A percentile compares a stretch with the other conserved stretches of the same genome.
Conservation (phyloP, 2,329 filamentous ascomycete genomes). For the Penicillium thymicola region DNA sequence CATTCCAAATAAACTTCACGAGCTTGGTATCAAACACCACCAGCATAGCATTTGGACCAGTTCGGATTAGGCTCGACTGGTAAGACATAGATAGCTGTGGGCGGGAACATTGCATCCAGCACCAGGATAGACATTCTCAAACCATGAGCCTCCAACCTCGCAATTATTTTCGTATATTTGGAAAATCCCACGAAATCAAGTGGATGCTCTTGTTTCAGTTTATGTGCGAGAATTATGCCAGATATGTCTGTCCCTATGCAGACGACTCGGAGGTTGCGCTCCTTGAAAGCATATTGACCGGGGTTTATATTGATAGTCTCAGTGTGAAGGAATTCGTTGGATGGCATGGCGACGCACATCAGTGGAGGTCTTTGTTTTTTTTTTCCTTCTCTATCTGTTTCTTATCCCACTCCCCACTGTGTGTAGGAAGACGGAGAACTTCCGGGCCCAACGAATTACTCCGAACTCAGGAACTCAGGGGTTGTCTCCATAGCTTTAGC, state of each 20-base stretch:
- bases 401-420: not conserved
- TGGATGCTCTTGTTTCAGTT: not conserved
- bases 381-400: too few species aligned
- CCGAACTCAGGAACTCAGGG: not conserved
- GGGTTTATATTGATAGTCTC: not conserved
- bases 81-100: not conserved
- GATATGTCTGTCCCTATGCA: not conserved
- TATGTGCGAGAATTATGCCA: not conserved
- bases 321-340: not conserved
- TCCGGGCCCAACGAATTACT: not conserved
- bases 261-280: not conserved
- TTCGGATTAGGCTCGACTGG: not conserved
- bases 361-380: not conserved
- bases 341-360: not conserved
- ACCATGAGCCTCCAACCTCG: not conserved
- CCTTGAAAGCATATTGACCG: not conserved
- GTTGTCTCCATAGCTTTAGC: not conserved
- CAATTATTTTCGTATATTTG: not conserved
- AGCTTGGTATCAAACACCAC: not conserved
- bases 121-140: not conserved
- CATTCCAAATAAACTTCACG: not conserved
- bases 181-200: not conserved
- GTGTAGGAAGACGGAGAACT: not conserved
- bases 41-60: not conserved
- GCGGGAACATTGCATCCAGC: not conserved